Base-by-base conservation (phyloP, 768 basidiomycete genomes). In the Tylopilus plumbeoviolaceoides region DNA sequence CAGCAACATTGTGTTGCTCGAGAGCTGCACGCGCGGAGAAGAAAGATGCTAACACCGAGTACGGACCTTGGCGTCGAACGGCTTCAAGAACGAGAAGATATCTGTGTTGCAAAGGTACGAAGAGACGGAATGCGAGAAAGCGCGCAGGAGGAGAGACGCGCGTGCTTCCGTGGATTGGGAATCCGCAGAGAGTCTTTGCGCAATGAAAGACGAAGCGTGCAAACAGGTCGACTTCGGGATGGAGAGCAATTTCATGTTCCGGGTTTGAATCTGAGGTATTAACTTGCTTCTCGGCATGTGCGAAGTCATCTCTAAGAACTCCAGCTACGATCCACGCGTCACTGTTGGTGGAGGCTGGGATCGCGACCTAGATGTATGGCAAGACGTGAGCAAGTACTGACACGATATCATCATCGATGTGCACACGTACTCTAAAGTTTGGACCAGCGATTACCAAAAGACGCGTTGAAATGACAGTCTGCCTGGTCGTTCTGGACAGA, bases 31-130 rank as follows among this genome's bases (percentile, higher is more conserved):
- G 78, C 35, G 91, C 89, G 50, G 75, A 65, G 75, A 85, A 94
- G 74, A 92, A 97, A 11, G 89, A 78, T 12, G 84, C 69, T 48
- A 97, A 78, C 51, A 97, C 81, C 55, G 78, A 76, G 87, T 82
- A 68, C 93, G 85, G 49, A 82, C 78, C 59, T 89, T 89, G 30
- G 80, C 75, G 58, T 88, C 85, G 69, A 85, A 92, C 2, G 79
- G 62, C 38, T 90, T 84, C 49, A 84, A 79, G 58, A 98, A 78
- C 45, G 87, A 79, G 72, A 95, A 94, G 51, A 98, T 75, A 72
- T 97, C 92, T 63, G 79, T 78, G 50, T 76, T 71, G 38, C 75
- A 66, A 61, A 98, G 84, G 74, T 88, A 89, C 45, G 83, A 75
- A 35, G 80, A 72, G 38, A 87, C 85, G 72, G 98, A 97, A 66